These are phyloP conservation scores for Paramecium sonneborni DNA, from an alignment of 73 alveolate species.

Conservation along the genomic window DNA sequence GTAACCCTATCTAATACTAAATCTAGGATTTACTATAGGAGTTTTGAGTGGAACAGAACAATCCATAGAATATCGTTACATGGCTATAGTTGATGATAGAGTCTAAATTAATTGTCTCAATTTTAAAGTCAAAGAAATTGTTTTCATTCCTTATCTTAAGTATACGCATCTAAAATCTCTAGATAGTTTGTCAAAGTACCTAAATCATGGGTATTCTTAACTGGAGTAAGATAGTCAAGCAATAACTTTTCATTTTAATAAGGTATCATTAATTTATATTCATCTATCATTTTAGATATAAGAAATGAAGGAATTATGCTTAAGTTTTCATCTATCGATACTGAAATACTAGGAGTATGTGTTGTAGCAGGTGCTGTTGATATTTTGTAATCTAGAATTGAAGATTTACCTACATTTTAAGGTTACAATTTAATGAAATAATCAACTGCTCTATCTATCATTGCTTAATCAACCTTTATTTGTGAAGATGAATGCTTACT, in stretches of 20 bases:
- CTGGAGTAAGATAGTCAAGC: conserved; percentile 27
- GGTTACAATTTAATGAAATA: background rate
- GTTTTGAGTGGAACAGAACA: conserved; percentile 28
- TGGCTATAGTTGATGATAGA: conserved; percentile 43
- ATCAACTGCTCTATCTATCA: background rate
- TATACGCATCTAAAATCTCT: background rate
- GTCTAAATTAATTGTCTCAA: conserved; percentile 13
- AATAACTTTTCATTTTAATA: background rate
- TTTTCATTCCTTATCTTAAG: background rate
- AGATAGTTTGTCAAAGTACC: conserved; percentile 34
- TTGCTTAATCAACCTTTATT: background rate
- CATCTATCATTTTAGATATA: background rate
- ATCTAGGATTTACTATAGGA: conserved; percentile 20
- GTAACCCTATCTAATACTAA: background rate
- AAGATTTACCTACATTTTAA: conserved; percentile 2
- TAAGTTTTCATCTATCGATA: background rate
- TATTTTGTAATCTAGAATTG: background rate
- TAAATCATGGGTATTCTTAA: background rate
- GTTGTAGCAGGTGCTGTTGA: conserved; percentile 36
- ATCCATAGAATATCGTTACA: background rate
- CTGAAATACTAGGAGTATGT: background rate
- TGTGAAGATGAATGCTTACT: conserved; percentile 40
- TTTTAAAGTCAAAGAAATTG: background rate
- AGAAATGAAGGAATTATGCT: conserved; percentile 15
- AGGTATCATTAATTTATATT: too few species aligned